These are phyloP conservation scores for Penicillium cataractarum DNA, from an alignment of 495 filamentous ascomycete genomes.

Conservation along the genomic window DNA sequence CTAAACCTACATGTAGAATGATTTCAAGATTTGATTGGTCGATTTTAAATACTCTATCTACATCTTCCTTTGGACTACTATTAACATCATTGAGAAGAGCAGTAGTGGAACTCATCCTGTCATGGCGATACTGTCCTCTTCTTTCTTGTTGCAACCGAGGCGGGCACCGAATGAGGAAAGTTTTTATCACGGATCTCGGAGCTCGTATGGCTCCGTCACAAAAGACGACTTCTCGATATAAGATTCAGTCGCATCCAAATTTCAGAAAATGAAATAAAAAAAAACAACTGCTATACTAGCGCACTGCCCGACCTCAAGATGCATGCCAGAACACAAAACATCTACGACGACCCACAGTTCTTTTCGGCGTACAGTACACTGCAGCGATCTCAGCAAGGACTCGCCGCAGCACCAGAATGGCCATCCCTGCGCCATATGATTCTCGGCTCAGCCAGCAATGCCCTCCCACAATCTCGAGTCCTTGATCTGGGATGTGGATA, in stretches of 20 bases:
- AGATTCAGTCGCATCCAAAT: neutral
- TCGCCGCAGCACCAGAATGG: constrained; percentile 28
- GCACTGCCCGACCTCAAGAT: neutral
- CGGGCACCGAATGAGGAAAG: neutral
- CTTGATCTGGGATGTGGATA: constrained; percentile 32
- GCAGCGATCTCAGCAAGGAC: constrained; percentile 27
- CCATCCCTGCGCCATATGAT: constrained; percentile 24
- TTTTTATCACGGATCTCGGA: neutral
- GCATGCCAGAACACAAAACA: constrained; percentile 22
- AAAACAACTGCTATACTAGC: neutral
- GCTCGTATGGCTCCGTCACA: neutral
- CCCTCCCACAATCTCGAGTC: constrained; percentile 4
- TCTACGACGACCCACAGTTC: constrained; percentile 30
- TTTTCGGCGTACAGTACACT: constrained; percentile 27
- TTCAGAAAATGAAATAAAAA: too few species aligned
- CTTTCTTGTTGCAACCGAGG: too few species aligned
- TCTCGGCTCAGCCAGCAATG: neutral
- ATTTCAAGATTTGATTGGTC: neutral
- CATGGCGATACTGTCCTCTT: neutral
- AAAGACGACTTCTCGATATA: neutral
- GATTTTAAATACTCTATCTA: neutral
- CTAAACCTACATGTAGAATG: too few species aligned
- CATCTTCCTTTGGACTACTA: neutral
- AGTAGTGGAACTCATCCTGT: neutral
- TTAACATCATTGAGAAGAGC: neutral